phyloP scores from a whole-genome alignment of 306 rosid species.

The Arachis hypogaea region DNA sequence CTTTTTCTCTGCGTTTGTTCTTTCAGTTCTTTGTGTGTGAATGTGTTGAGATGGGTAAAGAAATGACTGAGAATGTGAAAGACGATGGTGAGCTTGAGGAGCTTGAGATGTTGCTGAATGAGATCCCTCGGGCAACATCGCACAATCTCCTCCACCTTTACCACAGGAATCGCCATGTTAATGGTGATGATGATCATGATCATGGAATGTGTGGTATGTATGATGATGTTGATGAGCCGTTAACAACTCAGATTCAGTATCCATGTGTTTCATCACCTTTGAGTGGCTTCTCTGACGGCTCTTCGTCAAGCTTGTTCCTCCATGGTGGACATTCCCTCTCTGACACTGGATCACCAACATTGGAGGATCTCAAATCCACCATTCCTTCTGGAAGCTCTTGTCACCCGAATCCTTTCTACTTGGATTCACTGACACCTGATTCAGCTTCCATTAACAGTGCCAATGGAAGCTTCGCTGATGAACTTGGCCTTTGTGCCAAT shows the following conservation, averaged over 20 bases:
- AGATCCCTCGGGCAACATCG: constrained; percentile 64
- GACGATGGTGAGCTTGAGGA: constrained; percentile 42
- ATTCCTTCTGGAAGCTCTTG: constrained; percentile 17
- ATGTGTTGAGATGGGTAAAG: constrained; percentile 30
- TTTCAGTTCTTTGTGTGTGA: constrained; percentile 3
- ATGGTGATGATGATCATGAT: constrained; percentile 33
- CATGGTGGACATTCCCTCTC: constrained; percentile 50
- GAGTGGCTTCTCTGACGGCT: constrained; percentile 58
- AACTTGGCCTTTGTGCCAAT: constrained; percentile 47
- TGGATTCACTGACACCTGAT: constrained; percentile 40
- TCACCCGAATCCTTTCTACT: constrained; percentile 29
- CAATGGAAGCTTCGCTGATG: constrained; percentile 48
- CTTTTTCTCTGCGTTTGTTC: not conserved
- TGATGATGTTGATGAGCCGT: constrained; percentile 40
- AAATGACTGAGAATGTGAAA: constrained; percentile 41
- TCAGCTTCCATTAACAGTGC: constrained; percentile 37
- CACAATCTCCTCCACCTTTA: constrained; percentile 37
- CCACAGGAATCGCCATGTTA: constrained; percentile 25
- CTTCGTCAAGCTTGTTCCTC: constrained; percentile 62
- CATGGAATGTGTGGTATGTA: constrained; percentile 35
- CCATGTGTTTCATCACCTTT: constrained; percentile 51
- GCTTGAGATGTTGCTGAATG: constrained; percentile 58
- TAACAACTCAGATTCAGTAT: constrained; percentile 43
- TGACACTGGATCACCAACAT: constrained; percentile 61
- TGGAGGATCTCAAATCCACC: constrained; percentile 55